Evolutionary conservation across 345 rosid genomes (phyloP), one percentile per base, ranked within the genome.

Genomic region (Eucalyptus camaldulensis): DNA sequence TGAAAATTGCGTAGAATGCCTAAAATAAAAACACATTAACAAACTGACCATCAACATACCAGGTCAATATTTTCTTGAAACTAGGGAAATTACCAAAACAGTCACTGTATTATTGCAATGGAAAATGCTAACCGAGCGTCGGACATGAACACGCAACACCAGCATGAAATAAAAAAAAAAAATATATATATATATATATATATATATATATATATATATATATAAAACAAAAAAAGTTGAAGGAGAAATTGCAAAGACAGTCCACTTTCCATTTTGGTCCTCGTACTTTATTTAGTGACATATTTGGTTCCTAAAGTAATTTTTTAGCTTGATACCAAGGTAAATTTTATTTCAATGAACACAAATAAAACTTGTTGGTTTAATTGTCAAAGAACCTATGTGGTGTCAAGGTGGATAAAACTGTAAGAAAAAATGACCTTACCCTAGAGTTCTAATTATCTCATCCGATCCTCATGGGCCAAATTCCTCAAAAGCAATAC

Each of bases 1-100:
- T 97, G 96, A 72, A 19, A 37, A 37, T 53, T 24, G 81, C 45
- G 13, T 37, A 37, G 45, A 72, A 72, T 72, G 81, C 45, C 25
- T 5, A 72, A 72, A 72, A 72, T 19, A 33, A 69, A 31, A 92
- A 22, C 49, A 13, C 60, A 40, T 54, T 69, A 49, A 87, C 40
- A 88, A 88, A 80, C n/a, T 12, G 44, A 49, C 65, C 13, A 88
- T 49, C 8, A 62, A 80, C 40, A 27, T 24, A 44, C 88, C 27
- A 31, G 25, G 89, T 89, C 86, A 51, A 47, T 21, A 15, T 72
- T 16, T 53, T 72, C 25, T 72, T 37, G 45, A 65, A 65, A 65
- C 13, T n/a, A 65, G 72, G 76, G 37, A 65, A 53, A 65, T n/a
- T n/a, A n/a, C 37, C 31, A 65, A 65, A 65, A n/a, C 37, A 65